Evolutionary conservation across 768 basidiomycete species (phyloP).

Genomic region (Auricularia auricula-judae): DNA sequence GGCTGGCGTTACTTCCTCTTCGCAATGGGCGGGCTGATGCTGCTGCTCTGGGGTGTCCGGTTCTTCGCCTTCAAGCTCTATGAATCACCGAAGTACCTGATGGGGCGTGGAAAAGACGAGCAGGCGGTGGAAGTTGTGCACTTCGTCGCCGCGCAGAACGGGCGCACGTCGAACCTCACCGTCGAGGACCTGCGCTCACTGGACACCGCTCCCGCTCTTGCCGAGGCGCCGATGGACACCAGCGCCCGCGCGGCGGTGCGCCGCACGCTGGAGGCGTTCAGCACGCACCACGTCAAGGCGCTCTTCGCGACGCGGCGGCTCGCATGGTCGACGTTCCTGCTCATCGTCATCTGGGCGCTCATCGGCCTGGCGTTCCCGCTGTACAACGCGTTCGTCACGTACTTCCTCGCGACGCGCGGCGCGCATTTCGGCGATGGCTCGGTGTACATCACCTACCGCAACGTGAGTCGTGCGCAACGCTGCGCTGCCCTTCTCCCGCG

Average conservation of each 20-base stretch:
- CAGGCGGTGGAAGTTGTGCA: constrained; percentile 53
- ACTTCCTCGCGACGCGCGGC: constrained; percentile 51
- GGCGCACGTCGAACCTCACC: constrained; percentile 35
- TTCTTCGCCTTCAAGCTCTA: constrained; percentile 57
- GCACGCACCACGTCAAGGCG: constrained; percentile 31
- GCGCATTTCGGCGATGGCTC: constrained; percentile 61
- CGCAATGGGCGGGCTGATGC: constrained; percentile 59
- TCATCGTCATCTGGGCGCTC: constrained; percentile 49
- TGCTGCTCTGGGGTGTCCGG: constrained; percentile 48
- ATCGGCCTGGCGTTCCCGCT: constrained; percentile 72
- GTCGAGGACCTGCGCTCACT: constrained; percentile 34
- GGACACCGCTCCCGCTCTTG: constrained; percentile 10
- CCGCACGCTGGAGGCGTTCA: constrained; percentile 30
- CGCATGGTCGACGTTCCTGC: constrained; percentile 37
- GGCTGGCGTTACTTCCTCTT: constrained; percentile 75
- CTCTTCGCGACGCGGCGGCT: constrained; percentile 41
- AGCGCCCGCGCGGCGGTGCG: constrained; percentile 25
- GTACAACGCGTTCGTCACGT: constrained; percentile 46
- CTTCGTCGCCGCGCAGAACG: constrained; percentile 50
- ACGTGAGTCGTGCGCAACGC: constrained; percentile 27
- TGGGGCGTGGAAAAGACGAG: constrained; percentile 54
- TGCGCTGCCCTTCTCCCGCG: constrained; percentile 4
- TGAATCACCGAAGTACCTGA: constrained; percentile 63
- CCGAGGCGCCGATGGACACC: constrained; percentile 19
- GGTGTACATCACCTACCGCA: constrained; percentile 62